Conservation (phyloP, 192 early-diverging fungal species). For the Dissophora ornata region DNA sequence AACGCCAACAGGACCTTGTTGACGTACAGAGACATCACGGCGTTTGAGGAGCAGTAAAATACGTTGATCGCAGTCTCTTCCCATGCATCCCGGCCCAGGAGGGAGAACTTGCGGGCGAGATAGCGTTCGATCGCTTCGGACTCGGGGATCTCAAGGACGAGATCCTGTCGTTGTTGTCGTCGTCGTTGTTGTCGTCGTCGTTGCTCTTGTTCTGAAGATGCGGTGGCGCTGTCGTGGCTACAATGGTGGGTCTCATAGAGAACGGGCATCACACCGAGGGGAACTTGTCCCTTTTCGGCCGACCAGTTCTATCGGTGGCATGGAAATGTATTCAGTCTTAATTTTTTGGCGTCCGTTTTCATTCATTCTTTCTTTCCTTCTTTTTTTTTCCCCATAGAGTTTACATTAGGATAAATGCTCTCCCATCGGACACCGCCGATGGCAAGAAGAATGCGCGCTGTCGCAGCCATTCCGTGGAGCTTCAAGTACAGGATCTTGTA, state of each 20-base stretch:
- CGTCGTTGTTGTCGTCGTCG: too few species aligned
- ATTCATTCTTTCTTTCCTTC: too few species aligned
- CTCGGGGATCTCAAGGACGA: conserved; percentile 55
- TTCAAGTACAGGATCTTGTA: conserved; percentile 41
- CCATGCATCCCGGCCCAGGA: conserved; percentile 40
- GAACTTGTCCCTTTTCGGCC: conserved; percentile 10
- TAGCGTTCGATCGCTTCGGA: conserved; percentile 62
- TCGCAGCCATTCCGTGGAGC: conserved; percentile 42
- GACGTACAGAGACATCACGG: conserved; percentile 32
- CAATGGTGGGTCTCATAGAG: conserved; percentile 40
- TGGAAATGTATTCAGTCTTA: too few species aligned
- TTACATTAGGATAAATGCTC: conserved; percentile 28
- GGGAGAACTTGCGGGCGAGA: conserved; percentile 54
- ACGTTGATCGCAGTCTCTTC: conserved; percentile 53
- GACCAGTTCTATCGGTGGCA: conserved; percentile 18
- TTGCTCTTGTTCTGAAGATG: too few species aligned
- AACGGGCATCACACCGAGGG: conserved; percentile 30
- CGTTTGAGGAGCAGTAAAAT: conserved; percentile 36
- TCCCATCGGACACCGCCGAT: conserved; percentile 26
- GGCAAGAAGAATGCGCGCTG: conserved; percentile 26
- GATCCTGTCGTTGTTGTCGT: not conserved
- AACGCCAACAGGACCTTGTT: conserved; percentile 47
- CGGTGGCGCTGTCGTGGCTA: too few species aligned
- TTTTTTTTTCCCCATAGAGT: too few species aligned
- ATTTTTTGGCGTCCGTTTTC: too few species aligned